Evolutionary conservation across 306 rosid genomes (phyloP).

Genomic region (Adenanthera pavonina): DNA sequence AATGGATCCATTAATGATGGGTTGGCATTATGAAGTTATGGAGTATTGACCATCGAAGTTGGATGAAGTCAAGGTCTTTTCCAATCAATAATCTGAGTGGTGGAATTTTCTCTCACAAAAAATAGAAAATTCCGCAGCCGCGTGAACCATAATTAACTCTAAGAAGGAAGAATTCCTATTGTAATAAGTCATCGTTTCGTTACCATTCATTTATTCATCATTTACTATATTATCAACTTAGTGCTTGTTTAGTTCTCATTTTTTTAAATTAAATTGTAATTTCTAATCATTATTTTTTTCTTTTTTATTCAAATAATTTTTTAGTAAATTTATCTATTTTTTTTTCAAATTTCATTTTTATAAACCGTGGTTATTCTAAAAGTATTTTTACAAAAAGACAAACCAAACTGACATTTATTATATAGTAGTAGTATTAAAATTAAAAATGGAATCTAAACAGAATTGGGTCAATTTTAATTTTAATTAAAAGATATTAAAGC

Average conservation of each 20-base stretch:
- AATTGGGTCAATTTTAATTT: background rate
- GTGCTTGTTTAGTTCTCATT: too few relatives aligned
- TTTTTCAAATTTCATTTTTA: too few relatives aligned
- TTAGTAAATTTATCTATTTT: too few relatives aligned
- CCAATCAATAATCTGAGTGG: background rate
- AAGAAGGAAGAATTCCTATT: background rate
- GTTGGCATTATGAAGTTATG: background rate
- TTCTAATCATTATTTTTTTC: too few relatives aligned
- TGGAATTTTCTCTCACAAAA: background rate
- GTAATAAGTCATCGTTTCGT: background rate
- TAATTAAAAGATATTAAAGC: background rate
- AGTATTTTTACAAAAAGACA: too few relatives aligned
- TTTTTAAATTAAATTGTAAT: too few relatives aligned
- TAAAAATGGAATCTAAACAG: too few relatives aligned
- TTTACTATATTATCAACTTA: too few relatives aligned
- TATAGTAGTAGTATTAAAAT: background rate
- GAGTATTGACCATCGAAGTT: background rate
- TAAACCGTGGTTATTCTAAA: too few relatives aligned
- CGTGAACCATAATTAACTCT: background rate
- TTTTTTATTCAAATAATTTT: too few relatives aligned
- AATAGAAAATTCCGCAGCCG: background rate
- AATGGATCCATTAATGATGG: background rate
- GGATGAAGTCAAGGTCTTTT: constrained; percentile 37
- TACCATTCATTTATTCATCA: background rate
- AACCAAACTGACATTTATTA: too few relatives aligned